phyloP scores from a whole-genome alignment of 306 rosid species.

The Hippophae rhamnoides region DNA sequence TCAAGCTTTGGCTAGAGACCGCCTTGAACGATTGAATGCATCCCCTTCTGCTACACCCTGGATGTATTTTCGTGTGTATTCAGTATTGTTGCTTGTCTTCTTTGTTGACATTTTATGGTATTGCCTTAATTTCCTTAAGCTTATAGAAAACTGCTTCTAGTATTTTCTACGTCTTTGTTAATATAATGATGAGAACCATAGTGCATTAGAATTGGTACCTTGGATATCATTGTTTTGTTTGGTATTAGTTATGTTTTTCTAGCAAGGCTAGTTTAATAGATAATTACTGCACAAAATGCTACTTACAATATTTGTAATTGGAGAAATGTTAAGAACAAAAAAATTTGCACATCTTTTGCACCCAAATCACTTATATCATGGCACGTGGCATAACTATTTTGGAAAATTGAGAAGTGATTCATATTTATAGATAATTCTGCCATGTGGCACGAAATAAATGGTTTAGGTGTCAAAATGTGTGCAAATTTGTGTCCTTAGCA shows the following conservation, averaged over 20 bases:
- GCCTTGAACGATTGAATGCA: conserved; percentile 85
- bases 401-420: too few relatives aligned
- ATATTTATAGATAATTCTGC: too few relatives aligned
- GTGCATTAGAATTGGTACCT: background rate
- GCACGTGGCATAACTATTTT: too few relatives aligned
- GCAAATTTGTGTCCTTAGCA: too few relatives aligned
- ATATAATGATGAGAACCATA: background rate
- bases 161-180: background rate
- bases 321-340: too few relatives aligned
- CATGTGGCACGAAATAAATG: too few relatives aligned
- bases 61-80: conserved; percentile 87
- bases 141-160: background rate
- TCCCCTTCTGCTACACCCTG: conserved; percentile 90
- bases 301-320: too few relatives aligned
- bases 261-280: too few relatives aligned
- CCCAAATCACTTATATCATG: too few relatives aligned
- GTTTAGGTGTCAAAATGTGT: too few relatives aligned
- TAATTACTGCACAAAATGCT: too few relatives aligned
- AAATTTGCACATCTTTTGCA: too few relatives aligned
- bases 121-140: conserved; percentile 11
- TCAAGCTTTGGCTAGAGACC: conserved; percentile 97
- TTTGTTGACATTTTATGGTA: conserved; percentile 78
- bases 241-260: background rate
- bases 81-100: conserved; percentile 71
- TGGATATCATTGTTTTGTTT: background rate